Evolutionary conservation across 805 yeast genomes (phyloP), one percentile per base, ranked within the genome.

Genomic region (Cyberlindnera mississippiensis): DNA sequence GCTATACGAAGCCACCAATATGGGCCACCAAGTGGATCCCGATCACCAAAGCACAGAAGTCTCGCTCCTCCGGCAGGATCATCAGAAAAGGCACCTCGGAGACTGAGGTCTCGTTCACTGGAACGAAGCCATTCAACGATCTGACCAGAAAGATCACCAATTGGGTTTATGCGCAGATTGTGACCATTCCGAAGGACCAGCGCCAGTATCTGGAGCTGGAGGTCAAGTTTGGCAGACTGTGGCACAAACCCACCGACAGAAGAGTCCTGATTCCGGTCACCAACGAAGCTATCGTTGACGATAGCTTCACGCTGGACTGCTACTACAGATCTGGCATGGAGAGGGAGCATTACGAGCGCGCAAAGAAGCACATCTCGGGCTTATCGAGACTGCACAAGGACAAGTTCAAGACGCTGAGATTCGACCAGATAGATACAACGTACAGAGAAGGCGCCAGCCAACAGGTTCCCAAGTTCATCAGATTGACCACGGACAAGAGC

Each of bases 91-190:
- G 34, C 7, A 27, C 29, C 5, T 33, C n/a, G 8, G 41, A 29
- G 2, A 16, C 28, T 15, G 48, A 45, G 2, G 27, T 30, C 17
- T 52, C 88, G 32, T 73, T 87, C 14, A 80, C 88, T 0, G 90
- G 89, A 5, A 72, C 84, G 1, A 80, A 80, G 33, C 93, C 93
- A 1, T 76, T 85, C 36, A 88, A 87, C 55, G 91, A 87, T 53
- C 69, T 86, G 44, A 84, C 90, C 6, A 77, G 90, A 56, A 78
- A 85, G 27, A 78, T 90, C 6, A 84, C 93, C 17, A 87, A 83
- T 52, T 90, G 97, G 97, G 72, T 90, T 8, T 89, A 84, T 69
- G 89, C 95, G 15, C 82, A 85, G 48, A 70, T 88, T 35, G 72
- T 72, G 34, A 85, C 85, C 27, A 73, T 86, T 30, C 75, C 78